These are phyloP conservation scores for Suillus cothurnatus DNA, from an alignment of 768 basidiomycete genomes.

Conservation along the genomic window DNA sequence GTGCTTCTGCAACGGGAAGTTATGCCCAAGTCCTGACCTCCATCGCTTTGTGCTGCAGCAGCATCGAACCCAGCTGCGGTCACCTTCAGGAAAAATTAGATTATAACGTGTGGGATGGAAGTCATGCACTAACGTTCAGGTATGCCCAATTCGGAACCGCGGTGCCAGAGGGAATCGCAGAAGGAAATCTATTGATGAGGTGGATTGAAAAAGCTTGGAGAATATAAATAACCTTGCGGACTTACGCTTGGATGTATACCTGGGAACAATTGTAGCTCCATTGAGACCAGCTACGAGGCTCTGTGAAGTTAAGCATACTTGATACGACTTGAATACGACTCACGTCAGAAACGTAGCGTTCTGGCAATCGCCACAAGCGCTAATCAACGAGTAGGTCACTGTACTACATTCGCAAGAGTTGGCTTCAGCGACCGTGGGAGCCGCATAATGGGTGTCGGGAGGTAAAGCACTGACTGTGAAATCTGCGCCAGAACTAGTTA, in stretches of 20 bases:
- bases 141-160: conserved; percentile 67
- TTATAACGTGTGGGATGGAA: conserved; percentile 5
- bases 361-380: conserved; percentile 62
- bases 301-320: conserved; percentile 5
- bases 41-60: conserved; percentile 36
- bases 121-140: conserved; percentile 49
- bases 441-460: conserved; percentile 25
- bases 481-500: conserved; percentile 30
- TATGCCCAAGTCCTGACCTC: conserved; percentile 20
- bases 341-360: conserved; percentile 41
- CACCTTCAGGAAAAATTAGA: conserved; percentile 17
- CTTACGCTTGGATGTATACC: conserved; percentile 33
- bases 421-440: conserved; percentile 33
- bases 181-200: conserved; percentile 42
- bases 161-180: conserved; percentile 48
- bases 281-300: conserved; percentile 46
- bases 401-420: conserved; percentile 55
- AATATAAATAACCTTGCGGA: neutral
- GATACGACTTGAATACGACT: neutral
- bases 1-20: neutral
- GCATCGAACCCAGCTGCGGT: conserved; percentile 41
- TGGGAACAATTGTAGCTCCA: conserved; percentile 53
- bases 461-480: conserved; percentile 43
- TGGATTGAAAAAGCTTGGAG: neutral
- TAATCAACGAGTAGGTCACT: conserved; percentile 55